These are phyloP conservation scores for Pseudonitzschia multiseries DNA, from an alignment of 108 stramenopile genomes.

Conservation along the genomic window DNA sequence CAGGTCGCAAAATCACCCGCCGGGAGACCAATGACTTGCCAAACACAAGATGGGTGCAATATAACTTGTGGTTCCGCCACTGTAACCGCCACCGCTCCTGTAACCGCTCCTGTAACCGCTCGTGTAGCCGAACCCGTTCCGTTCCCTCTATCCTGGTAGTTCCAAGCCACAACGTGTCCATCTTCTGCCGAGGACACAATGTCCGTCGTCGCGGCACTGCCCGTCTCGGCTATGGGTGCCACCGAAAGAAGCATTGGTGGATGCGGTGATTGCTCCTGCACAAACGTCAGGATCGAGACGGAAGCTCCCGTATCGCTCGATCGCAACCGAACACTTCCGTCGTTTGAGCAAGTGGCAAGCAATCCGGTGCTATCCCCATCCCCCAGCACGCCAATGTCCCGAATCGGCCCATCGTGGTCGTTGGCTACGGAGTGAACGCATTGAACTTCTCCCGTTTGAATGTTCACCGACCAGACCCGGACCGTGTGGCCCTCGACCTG, in stretches of 20 bases:
- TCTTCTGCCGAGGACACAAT: slow-evolving; percentile 14
- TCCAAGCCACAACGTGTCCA: slow-evolving; percentile 58
- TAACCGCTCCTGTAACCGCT: too few species aligned
- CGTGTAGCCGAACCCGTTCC: neutral
- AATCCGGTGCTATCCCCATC: slow-evolving; percentile 16
- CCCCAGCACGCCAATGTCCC: slow-evolving; percentile 61
- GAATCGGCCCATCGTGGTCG: slow-evolving; percentile 85
- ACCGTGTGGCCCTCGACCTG: slow-evolving; percentile 62
- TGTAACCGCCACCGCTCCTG: too few species aligned
- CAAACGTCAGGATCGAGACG: slow-evolving; percentile 59
- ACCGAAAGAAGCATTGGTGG: slow-evolving; percentile 77
- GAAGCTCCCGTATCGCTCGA: slow-evolving; percentile 71
- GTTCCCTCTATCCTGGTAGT: slow-evolving; percentile 19
- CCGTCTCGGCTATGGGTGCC: slow-evolving; percentile 25
- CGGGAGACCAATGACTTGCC: slow-evolving; percentile 54
- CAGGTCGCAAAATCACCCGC: slow-evolving; percentile 85
- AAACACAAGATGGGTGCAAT: slow-evolving; percentile 76
- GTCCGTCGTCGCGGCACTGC: neutral
- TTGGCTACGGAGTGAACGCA: slow-evolving; percentile 47
- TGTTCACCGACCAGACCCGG: slow-evolving; percentile 60
- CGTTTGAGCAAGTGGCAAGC: slow-evolving; percentile 88
- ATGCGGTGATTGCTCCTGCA: slow-evolving; percentile 28
- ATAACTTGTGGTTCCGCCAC: slow-evolving; percentile 51
- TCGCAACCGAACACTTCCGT: slow-evolving; percentile 92
- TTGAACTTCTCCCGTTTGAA: slow-evolving; percentile 40